Base-by-base conservation (phyloP, 176 grass and related monocot genomes). In the Oryza rufipogon region DNA sequence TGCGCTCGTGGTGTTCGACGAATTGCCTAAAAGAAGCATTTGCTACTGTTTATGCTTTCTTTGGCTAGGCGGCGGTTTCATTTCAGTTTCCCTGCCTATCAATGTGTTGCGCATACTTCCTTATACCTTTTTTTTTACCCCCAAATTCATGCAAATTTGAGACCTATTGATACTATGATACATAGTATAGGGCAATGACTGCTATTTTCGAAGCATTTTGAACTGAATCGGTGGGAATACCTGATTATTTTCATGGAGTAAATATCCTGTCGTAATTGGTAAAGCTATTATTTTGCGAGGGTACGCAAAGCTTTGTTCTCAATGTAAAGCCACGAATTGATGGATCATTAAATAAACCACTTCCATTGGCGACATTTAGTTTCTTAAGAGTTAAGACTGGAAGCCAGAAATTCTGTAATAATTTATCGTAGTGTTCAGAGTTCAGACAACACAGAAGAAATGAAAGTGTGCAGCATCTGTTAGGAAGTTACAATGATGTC, bases 1-100 rank as follows among this genome's bases (percentile, higher is more conserved):
- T 81, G 77, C 77, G 26, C 68, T 51, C 33, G 2, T 33, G 3
- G 1, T 81, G 77, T 20, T 85, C 66, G 77, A 85, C 73, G 71
- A 10, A 85, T 71, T 80, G 19, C 49, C 51, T 70, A 6, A 58
- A 5, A 70, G 39, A 75, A 85, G 52, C 13, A 38, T 19, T 30
- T 20, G 17, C 23, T 23, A 23, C 30, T 75, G 10, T 6, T 30
- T 46, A 38, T 26, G 25, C 6, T 56, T 9, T 61, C 3, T 61
- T 61, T 61, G 54, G 36, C 4, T 38, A 38, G 36, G 5, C 6
- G 36, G 36, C 36, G 36, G 2, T 60, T 60, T 8, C 6, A 9
- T n/a, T 60, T 61, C 56, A 61, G 20, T 61, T 10, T 22, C 56
- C 20, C 20, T n/a, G 1, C 19, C 56, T 61, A 10, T 61, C 6